Evolutionary conservation across 2,329 filamentous ascomycete species (phyloP), one percentile per base, ranked within the genome.

Genomic region (Immersiporthe knoxdaviesiana): DNA sequence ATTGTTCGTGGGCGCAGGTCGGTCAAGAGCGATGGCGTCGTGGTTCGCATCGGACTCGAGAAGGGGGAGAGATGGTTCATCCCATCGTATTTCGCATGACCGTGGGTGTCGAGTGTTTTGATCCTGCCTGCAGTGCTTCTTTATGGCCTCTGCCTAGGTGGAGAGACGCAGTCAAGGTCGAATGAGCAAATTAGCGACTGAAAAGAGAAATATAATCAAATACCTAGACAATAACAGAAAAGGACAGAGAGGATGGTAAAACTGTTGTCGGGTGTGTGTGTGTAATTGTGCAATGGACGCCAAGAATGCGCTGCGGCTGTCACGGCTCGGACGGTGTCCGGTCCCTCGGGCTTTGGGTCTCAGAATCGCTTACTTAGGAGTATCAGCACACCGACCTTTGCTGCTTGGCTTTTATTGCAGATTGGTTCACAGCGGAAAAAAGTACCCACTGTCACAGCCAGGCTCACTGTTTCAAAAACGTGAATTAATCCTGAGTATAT

Each of bases 21-120:
- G 39, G 60, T n/a, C 32, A 27, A 30, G 37, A 63, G 14, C 5
- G 18, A 27, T 18, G 37, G 10, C 24, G 61, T n/a, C 24, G 61
- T n/a, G 21, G 27, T 47, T 63, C 61, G 61, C 61, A 63, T 63
- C 41, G 41, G 39, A 62, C 39, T 44, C 37, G 59, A 37, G 30
- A 21, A 18, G 30, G 32, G 16, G 6, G 32, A n/a, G 8, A 10
- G 21, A 7, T 3, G 11, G 61, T 63, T 63, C 61, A 63, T 63
- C 61, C 61, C 61, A 63, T 63, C 41, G 61, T 50, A 32, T 21
- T 18, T 41, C 27, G n/a, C 6, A 32, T 32, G 39, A 47, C 39
- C 6, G 61, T 16, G 41, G 24, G 27, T 50, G 12, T 63, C 61
- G 39, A 32, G 30, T 37, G 7, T 37, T 37, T 14, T 59, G 30